Evolutionary conservation across 768 basidiomycete species (phyloP).

Genomic region (Boletellus ananiceps): DNA sequence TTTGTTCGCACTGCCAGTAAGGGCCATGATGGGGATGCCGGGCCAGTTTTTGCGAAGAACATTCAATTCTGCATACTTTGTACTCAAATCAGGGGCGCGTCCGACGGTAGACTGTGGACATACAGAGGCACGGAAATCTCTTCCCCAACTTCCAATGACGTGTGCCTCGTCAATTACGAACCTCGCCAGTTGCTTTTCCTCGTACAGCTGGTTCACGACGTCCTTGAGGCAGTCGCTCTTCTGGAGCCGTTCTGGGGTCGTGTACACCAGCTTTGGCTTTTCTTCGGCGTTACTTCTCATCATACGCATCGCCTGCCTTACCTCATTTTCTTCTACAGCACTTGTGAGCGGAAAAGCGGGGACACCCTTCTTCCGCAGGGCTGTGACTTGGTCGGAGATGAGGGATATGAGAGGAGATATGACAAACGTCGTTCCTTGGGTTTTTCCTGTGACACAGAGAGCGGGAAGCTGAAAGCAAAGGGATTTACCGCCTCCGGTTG

Average conservation of each 20-base stretch:
- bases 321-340: constrained; percentile 39
- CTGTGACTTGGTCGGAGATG: constrained; percentile 84
- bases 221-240: constrained; percentile 52
- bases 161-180: constrained; percentile 98
- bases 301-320: constrained; percentile 38
- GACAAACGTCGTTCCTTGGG: constrained; percentile 82
- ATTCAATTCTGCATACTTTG: constrained; percentile 65
- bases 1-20: constrained; percentile 91
- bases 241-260: constrained; percentile 87
- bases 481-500: constrained; percentile 92
- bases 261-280: constrained; percentile 71
- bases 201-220: constrained; percentile 57
- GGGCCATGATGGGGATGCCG: constrained; percentile 85
- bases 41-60: constrained; percentile 72
- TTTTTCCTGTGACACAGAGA: constrained; percentile 65
- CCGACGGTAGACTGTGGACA: constrained; percentile 23
- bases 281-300: constrained; percentile 35
- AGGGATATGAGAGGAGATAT: constrained; percentile 85
- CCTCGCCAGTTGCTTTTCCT: constrained; percentile 58
- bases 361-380: constrained; percentile 59
- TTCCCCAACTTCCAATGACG: constrained; percentile 91
- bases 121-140: constrained; percentile 85
- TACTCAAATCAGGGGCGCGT: constrained; percentile 9
- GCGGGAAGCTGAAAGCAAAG: constrained; percentile 90
- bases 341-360: constrained; percentile 69